Evolutionary conservation across 805 yeast species (phyloP).

Genomic region (Pichia sporocuriosa): DNA sequence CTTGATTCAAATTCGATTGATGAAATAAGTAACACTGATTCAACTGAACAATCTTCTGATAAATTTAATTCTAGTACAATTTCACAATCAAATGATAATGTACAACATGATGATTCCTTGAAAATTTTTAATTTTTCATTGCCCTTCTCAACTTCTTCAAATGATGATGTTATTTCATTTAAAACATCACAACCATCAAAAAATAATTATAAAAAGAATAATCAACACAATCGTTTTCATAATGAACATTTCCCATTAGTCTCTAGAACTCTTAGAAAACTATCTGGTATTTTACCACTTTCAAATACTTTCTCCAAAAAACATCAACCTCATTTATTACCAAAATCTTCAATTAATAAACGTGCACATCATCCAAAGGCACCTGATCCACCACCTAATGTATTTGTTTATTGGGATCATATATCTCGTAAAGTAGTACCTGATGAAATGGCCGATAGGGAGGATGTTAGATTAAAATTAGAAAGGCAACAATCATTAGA

Average conservation of each 20-base stretch:
- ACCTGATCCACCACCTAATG: constrained; percentile 7
- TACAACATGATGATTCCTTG: constrained; percentile 14
- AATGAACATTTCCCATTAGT: background rate
- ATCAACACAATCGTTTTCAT: background rate
- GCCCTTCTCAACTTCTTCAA: constrained; percentile 43
- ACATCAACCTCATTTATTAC: background rate
- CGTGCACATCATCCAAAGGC: constrained; percentile 8
- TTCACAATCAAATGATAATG: constrained; percentile 31
- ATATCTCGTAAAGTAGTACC: constrained; percentile 9
- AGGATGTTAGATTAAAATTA: constrained; percentile 35
- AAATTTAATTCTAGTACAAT: no score
- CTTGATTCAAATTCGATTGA: no score
- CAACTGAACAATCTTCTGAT: no score
- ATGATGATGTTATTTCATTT: no score
- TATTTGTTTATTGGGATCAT: constrained; percentile 9
- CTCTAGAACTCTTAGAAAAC: constrained; percentile 2
- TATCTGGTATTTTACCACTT: background rate
- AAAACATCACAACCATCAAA: no score
- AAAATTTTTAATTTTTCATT: constrained; percentile 49
- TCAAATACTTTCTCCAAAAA: background rate
- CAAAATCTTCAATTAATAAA: background rate
- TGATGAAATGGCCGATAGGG: constrained; percentile 23
- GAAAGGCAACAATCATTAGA: constrained; percentile 50
- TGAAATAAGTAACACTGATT: no score
- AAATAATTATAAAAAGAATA: no score